Evolutionary conservation across 768 basidiomycete genomes (phyloP).

Genomic region (Tulasnella calospora): DNA sequence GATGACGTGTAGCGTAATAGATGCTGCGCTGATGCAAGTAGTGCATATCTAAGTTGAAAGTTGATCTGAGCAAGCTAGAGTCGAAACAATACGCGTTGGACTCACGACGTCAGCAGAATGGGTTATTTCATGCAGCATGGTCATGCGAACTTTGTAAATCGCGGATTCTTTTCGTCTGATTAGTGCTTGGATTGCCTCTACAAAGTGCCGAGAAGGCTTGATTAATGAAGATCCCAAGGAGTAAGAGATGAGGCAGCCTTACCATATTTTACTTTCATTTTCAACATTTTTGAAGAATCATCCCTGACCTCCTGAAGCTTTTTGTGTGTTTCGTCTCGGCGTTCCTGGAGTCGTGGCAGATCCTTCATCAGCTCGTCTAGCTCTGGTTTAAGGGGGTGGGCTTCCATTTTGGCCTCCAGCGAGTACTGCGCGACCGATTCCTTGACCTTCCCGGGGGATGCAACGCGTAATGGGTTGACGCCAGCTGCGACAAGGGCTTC

Average conservation of each 20-base stretch:
- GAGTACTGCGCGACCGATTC: slow-evolving; percentile 53
- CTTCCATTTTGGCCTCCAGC: slow-evolving; percentile 57
- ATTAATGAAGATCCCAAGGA: slow-evolving; percentile 25
- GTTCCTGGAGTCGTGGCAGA: slow-evolving; percentile 52
- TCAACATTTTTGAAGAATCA: neutral
- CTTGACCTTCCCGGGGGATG: slow-evolving; percentile 56
- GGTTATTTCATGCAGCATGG: slow-evolving; percentile 34
- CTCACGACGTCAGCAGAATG: slow-evolving; percentile 33
- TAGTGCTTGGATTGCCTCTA: neutral
- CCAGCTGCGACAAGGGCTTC: slow-evolving; percentile 59
- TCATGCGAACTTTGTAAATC: neutral
- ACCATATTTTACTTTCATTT: neutral
- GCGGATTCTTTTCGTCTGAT: neutral
- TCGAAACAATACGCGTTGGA: neutral
- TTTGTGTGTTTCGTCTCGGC: slow-evolving; percentile 65
- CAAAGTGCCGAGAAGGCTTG: slow-evolving; percentile 23
- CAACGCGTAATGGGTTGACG: slow-evolving; percentile 72
- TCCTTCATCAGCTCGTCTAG: slow-evolving; percentile 40
- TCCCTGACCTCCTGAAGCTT: slow-evolving; percentile 45
- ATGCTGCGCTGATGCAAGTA: slow-evolving; percentile 77
- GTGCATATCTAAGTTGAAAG: slow-evolving; percentile 61
- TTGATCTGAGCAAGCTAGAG: neutral
- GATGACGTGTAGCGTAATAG: slow-evolving; percentile 55
- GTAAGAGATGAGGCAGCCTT: slow-evolving; percentile 34
- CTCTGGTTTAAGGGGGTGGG: slow-evolving; percentile 51